Conservation (phyloP, 2,329 filamentous ascomycete species). For the Botrytis galanthina region DNA sequence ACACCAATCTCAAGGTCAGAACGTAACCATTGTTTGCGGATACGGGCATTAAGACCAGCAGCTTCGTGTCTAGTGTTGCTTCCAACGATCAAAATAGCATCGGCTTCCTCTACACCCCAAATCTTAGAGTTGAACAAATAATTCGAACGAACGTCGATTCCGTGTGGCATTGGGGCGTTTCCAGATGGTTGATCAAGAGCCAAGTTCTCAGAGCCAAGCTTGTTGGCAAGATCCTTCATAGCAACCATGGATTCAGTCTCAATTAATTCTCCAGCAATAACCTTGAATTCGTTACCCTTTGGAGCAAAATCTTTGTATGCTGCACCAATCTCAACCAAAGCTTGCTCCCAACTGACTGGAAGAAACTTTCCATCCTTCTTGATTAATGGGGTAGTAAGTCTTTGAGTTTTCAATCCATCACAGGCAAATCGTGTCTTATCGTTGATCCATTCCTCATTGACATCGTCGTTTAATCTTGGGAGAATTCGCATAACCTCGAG, state of each 20-base stretch:
- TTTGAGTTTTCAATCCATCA: constrained; percentile 93
- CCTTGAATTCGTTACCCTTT: constrained; percentile 93
- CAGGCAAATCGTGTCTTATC: constrained; percentile 97
- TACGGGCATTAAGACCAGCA: constrained; percentile 90
- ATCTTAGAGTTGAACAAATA: constrained; percentile 97
- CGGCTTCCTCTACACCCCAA: constrained; percentile 88
- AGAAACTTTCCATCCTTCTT: constrained; percentile 87
- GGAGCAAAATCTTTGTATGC: constrained; percentile 78
- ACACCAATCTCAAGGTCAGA: constrained; percentile 92
- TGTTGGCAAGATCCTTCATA: constrained; percentile 96
- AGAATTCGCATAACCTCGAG: constrained; percentile 94
- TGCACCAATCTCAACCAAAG: constrained; percentile 78
- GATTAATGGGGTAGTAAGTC: constrained; percentile 87
- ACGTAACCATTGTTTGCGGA: constrained; percentile 95
- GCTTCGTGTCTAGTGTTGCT: constrained; percentile 96
- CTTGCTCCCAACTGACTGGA: constrained; percentile 93
- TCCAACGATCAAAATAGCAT: constrained; percentile 86
- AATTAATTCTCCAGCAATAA: constrained; percentile 83
- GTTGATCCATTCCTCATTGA: constrained; percentile 99
- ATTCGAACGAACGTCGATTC: constrained; percentile 89
- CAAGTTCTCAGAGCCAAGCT: constrained; percentile 92
- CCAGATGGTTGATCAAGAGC: constrained; percentile 87
- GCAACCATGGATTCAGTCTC: constrained; percentile 93
- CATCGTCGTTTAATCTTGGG: constrained; percentile 91
- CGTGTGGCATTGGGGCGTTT: constrained; percentile 81